Evolutionary conservation across 805 yeast genomes (phyloP).

Genomic region (Candida saitoana): DNA sequence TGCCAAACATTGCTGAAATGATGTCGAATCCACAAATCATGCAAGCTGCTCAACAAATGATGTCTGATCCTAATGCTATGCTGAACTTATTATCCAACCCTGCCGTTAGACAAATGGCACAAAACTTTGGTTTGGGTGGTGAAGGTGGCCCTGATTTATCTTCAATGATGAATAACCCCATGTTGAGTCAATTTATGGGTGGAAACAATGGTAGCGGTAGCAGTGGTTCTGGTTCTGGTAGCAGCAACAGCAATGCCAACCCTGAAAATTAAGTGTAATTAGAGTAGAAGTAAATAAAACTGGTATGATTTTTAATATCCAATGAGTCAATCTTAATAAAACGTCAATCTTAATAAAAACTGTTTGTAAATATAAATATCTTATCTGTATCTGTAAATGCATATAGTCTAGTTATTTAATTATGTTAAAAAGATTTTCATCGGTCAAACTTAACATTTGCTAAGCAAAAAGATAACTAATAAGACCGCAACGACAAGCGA

Average conservation of each 20-base stretch:
- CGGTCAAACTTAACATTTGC: too few relatives aligned
- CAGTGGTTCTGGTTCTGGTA: constrained; percentile 1
- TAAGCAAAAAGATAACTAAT: too few relatives aligned
- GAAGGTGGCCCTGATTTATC: constrained; percentile 56
- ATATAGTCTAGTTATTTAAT: too few relatives aligned
- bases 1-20: constrained; percentile 63
- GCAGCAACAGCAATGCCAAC: neutral
- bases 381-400: too few relatives aligned
- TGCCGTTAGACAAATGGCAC: constrained; percentile 78
- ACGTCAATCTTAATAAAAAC: too few relatives aligned
- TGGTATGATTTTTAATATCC: too few relatives aligned
- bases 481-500: too few relatives aligned
- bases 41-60: constrained; percentile 84
- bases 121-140: constrained; percentile 65
- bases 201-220: constrained; percentile 19
- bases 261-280: neutral
- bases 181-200: constrained; percentile 66
- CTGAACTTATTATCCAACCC: constrained; percentile 76
- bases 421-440: too few relatives aligned
- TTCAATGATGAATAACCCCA: constrained; percentile 78
- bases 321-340: too few relatives aligned
- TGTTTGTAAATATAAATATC: too few relatives aligned
- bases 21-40: constrained; percentile 88
- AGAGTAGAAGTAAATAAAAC: too few relatives aligned
- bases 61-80: constrained; percentile 81